Base-by-base conservation (phyloP, 352 stramenopile species). In the Pythium pyrilobum region DNA sequence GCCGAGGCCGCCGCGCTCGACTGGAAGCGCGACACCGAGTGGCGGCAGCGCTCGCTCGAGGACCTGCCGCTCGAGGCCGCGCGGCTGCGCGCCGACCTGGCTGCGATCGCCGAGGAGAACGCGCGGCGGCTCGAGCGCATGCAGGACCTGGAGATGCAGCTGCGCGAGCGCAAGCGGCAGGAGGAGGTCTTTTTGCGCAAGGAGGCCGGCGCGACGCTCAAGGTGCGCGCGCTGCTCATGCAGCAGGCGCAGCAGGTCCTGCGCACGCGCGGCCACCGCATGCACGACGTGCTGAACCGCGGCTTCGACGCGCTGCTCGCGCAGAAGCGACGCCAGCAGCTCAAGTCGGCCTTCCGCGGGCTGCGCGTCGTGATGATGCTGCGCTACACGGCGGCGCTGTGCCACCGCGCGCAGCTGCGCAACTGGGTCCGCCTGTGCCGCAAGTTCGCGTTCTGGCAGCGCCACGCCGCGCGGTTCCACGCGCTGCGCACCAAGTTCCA, bases 241-340 rank as follows among this genome's bases (percentile, higher is more conserved):
- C 52, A 62, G 21, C 53, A 64, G 20, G 49, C 40, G 3, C 59
- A 64, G 41, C 53, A 74, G 50, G 60, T 74, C 20, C 39, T 74
- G 7, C 58, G 65, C n/a, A 69, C 56, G 8, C 62, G 66, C 24
- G 66, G 49, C 23, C 46, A 62, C 37, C 58, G 57, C 10, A n/a
- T 74, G 20, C 65, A 74, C 52, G 66, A 74, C 54, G 64, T 64
- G 2, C 28, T 74, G 16, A 62, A 69, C 27, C 62, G 66, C 4
- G 55, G 27, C 10, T 74, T 69, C 29, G 62, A 74, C 29, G 32
- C 52, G 1, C 23, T 74, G 13, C 52, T 56, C 33, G 57, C 25
- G 3, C 52, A 66, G n/a, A 16, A 55, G 45, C 52, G 41, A 6
- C 39, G 38, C 1, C 29, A 46, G 32, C 58, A 62, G 42, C 56